phyloP scores from a whole-genome alignment of 805 yeast species.

The Wickerhamomyces mucosus region DNA sequence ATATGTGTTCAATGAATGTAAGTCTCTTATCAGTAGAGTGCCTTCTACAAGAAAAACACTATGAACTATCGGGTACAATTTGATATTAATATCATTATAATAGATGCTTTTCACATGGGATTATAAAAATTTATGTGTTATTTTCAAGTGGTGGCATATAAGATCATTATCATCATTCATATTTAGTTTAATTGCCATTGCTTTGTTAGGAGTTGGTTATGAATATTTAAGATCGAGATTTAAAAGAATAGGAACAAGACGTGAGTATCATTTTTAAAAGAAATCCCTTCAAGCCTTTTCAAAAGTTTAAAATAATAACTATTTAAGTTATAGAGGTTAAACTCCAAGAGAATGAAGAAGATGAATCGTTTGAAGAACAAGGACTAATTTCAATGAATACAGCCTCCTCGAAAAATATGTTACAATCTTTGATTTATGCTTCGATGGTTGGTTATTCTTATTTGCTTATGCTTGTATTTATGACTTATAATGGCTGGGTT shows the following conservation, averaged over 20 bases:
- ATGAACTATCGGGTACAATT: neutral
- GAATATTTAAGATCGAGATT: constrained; percentile 39
- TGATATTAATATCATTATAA: neutral
- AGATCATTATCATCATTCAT: constrained; percentile 40
- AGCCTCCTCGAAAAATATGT: constrained; percentile 8
- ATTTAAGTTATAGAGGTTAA: constrained; percentile 3
- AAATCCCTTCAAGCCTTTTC: neutral
- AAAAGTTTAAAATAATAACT: constrained; percentile 1
- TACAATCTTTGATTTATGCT: constrained; percentile 43
- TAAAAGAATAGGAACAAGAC: constrained; percentile 10
- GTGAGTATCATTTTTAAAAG: constrained; percentile 10
- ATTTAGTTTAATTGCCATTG: constrained; percentile 40
- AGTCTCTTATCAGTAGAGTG: neutral
- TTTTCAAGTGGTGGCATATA: constrained; percentile 77
- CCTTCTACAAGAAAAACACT: neutral
- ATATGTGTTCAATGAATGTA: neutral
- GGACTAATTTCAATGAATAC: neutral
- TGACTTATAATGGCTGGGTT: constrained; percentile 84
- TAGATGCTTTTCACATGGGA: constrained; percentile 76
- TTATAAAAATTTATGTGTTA: constrained; percentile 60
- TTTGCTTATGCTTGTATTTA: constrained; percentile 68
- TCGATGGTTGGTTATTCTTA: constrained; percentile 62
- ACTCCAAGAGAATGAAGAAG: constrained; percentile 2
- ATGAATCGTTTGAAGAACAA: constrained; percentile 4
- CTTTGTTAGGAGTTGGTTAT: constrained; percentile 43